Evolutionary conservation across 768 basidiomycete species (phyloP), one percentile per base, ranked within the genome.

Genomic region (Mycena venus): DNA sequence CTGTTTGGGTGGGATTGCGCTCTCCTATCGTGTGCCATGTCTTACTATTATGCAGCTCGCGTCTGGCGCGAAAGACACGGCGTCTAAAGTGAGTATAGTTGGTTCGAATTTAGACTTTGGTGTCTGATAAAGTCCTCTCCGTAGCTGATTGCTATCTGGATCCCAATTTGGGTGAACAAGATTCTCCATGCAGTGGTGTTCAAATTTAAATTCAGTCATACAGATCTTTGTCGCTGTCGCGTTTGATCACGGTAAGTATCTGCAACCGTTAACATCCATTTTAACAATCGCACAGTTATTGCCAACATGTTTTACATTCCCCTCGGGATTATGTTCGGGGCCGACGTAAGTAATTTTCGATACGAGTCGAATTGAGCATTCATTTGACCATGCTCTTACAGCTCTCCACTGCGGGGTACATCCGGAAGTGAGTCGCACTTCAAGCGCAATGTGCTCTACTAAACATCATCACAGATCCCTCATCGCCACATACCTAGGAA

Each of bases 241-340:
- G 17, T 93, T 87, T 75, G 93, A 94, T 77, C 93, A 94, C 84
- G 91, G 93, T 90, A 80, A 72, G 85, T 72, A 38, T 21, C 11
- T 40, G 6, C 21, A 12, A 29, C 10, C 53, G 34, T 75, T 55
- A 51, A 61, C 14, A 19, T 27, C 68, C 44, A 36, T 25, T 31
- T 27, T 23, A 14, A 63, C 60, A 23, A 40, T 67, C 40, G 23
- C 55, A 14, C 58, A 92, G 92, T 93, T 14, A 82, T 93, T 42
- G 93, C 93, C n/a, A 94, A 94, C 79, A 94, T 94, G 93, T 94
- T 91, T 80, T 93, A 90, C 7, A 83, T 94, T 9, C 92, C 92
- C 0, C 81, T 94, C 42, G 87, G 92, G 12, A 93, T 94, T 32
- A 90, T 94, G 88, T 91, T 93, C 76, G 88, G 91, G n/a, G 90